Conservation (phyloP, 805 yeast species). For the Zygotorulaspora chibaensis region DNA sequence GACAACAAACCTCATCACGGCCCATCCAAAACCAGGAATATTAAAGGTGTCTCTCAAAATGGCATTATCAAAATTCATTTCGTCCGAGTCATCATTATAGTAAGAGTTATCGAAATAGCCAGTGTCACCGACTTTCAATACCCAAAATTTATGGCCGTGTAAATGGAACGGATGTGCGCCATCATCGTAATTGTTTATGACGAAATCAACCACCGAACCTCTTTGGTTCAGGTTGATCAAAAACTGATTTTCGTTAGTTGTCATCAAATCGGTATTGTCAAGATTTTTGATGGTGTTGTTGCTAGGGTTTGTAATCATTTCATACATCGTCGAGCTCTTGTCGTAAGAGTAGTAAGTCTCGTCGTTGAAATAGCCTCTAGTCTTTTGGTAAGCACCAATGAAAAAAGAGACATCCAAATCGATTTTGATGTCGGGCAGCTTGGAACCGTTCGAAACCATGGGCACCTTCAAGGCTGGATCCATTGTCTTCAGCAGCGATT, state of each 20-base stretch:
- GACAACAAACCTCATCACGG: slow-evolving; percentile 56
- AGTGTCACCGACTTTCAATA: slow-evolving; percentile 20
- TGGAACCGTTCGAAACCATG: slow-evolving; percentile 14
- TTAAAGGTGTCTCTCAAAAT: slow-evolving; percentile 55
- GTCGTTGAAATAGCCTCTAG: slow-evolving; percentile 28
- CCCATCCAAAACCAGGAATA: slow-evolving; percentile 54
- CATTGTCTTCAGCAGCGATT: slow-evolving; percentile 21
- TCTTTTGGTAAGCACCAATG: slow-evolving; percentile 24
- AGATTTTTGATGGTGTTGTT: slow-evolving; percentile 9
- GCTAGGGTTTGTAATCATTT: slow-evolving; percentile 6
- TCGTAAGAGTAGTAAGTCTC: slow-evolving; percentile 21
- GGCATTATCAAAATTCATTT: slow-evolving; percentile 46
- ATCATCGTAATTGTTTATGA: slow-evolving; percentile 64
- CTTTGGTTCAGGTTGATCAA: slow-evolving; percentile 23
- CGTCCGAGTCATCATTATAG: slow-evolving; percentile 41
- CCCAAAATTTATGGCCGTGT: slow-evolving; percentile 44
- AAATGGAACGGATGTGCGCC: slow-evolving; percentile 63
- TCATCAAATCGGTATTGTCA: slow-evolving; percentile 12
- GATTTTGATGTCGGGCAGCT: slow-evolving; percentile 13
- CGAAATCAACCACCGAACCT: slow-evolving; percentile 49
- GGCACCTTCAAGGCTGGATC: slow-evolving; percentile 20
- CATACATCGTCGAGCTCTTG: slow-evolving; percentile 19
- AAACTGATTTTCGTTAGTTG: slow-evolving; percentile 17
- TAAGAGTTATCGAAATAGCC: slow-evolving; percentile 24
- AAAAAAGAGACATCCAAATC: slow-evolving; percentile 27